Base-by-base conservation (phyloP, 305 asterid species). In the Plantago rigida region DNA sequence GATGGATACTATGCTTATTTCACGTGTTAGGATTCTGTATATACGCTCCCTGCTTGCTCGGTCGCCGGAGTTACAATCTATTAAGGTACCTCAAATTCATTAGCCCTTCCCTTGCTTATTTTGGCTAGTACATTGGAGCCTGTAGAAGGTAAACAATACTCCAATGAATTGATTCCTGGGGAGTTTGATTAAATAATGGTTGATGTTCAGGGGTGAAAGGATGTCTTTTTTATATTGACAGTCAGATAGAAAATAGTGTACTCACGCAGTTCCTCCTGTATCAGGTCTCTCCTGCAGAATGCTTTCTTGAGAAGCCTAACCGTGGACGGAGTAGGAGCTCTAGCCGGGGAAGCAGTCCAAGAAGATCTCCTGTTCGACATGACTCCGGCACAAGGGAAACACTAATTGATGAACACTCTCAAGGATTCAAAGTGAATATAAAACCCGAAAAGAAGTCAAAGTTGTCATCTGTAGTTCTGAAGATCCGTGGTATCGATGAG, bases 1-100 rank as follows among this genome's bases (percentile, higher is more conserved):
- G 72, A 89, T 93, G 99, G 99, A 93, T 66, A 93, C 97, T 71
- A 93, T 93, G 97, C 95, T 93, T 69, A 91, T 93, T 75, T 93
- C 99, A 65, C 96, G 99, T 74, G 99, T 93, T 77, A 77, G 99
- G 84, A 93, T 93, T 75, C 86, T 93, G 70, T 93, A 93, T 68
- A 93, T 93, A 71, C 86, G 97, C 60, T 93, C 99, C 65, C 73
- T 89, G 75, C 99, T 93, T 73, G 92, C 96, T 62, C 89, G 99
- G 75, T 89, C 99, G 42, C 96, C 99, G 4, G 99, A 93, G 83
- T 79, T 93, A 73, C 99, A 93, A 73, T 93, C 99, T 36, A 89
- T 93, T 65, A 89, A 89, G 99, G 99, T 93, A 73, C 68, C 66
- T 52, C 69, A 72, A 56, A 42, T 0, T 50, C 66, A n/a, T 29